These are phyloP conservation scores for Leptographium wingfieldii DNA, from an alignment of 2,329 filamentous ascomycete genomes.

Conservation along the genomic window DNA sequence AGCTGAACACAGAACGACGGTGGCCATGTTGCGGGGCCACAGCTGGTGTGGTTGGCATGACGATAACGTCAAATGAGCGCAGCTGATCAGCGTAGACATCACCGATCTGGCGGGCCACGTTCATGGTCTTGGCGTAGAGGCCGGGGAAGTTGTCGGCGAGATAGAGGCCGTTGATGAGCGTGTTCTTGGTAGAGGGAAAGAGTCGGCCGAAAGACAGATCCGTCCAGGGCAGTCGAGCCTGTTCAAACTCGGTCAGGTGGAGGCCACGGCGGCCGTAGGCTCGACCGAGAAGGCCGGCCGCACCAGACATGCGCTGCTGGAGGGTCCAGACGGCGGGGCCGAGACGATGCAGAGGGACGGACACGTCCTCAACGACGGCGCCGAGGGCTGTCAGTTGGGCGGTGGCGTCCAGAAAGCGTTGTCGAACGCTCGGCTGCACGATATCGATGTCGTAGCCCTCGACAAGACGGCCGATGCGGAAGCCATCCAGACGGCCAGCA, in stretches of 20 bases:
- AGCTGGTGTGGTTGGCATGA: conserved; percentile 31
- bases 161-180: neutral
- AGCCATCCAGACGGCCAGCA: conserved; percentile 19
- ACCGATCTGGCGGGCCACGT: conserved; percentile 30
- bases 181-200: neutral
- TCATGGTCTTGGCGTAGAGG: conserved; percentile 28
- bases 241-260: conserved; percentile 11
- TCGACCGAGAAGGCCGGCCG: conserved; percentile 19
- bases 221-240: neutral
- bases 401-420: conserved; percentile 22
- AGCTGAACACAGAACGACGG: conserved; percentile 18
- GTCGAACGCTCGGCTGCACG: conserved; percentile 23
- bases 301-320: conserved; percentile 7
- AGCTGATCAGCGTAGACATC: conserved; percentile 33
- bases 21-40: conserved; percentile 29
- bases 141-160: conserved; percentile 13
- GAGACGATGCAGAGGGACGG: conserved; percentile 30
- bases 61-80: conserved; percentile 28
- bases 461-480: conserved; percentile 31
- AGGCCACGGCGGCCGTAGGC: conserved; percentile 13
- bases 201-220: neutral
- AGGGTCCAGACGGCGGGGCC: conserved; percentile 33
- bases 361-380: conserved; percentile 28
- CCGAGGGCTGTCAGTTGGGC: conserved; percentile 25
- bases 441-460: conserved; percentile 27